Evolutionary conservation across 805 yeast species (phyloP), one percentile per base, ranked within the genome.

Genomic region (Metschnikowia shivogae): DNA sequence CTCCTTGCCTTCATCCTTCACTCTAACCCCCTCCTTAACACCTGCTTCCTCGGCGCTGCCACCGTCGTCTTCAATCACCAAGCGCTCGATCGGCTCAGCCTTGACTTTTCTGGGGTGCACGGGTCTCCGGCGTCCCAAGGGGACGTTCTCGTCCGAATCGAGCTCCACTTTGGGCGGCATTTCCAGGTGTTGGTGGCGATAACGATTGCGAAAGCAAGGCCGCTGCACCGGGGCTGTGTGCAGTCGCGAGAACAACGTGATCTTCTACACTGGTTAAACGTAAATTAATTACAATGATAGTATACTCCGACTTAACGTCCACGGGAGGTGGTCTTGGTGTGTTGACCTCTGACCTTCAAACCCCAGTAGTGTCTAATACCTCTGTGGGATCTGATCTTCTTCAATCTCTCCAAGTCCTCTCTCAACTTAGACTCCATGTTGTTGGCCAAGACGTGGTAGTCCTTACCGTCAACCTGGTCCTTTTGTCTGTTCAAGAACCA

Each of bases 281-380:
- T 53, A 51, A 53, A 53, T 53, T 53, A 51, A 49, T 53, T 53
- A 51, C 57, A 37, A 53, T 47, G 55, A 40, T 40, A 32, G 19
- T 19, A 26, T 19, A 33, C 37, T 27, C 33, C 33, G 37, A 24
- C 48, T 63, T 65, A 70, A 65, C 71, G 74, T 64, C 96, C 90
- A 82, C 99, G 89, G 76, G 97, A 95, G 68, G 99, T 93, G 75
- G 99, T 92, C 87, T 93, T 93, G 85, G 99, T 93, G 83, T 93
- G 99, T 84, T 93, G 99, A 81, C 99, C 99, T 85, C 99, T 89
- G 77, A 95, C 99, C 83, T 93, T 93, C 76, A 93, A 82, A 76
- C 97, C 97, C 98, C 97, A 93, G 92, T 84, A 90, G 84, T 93
- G 99, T 86, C 99, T 89, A 78, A 93, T 86, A 92, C 99, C 99